Evolutionary conservation across 2,329 filamentous ascomycete species (phyloP).

Genomic region (Malbranchea zuffiana): DNA sequence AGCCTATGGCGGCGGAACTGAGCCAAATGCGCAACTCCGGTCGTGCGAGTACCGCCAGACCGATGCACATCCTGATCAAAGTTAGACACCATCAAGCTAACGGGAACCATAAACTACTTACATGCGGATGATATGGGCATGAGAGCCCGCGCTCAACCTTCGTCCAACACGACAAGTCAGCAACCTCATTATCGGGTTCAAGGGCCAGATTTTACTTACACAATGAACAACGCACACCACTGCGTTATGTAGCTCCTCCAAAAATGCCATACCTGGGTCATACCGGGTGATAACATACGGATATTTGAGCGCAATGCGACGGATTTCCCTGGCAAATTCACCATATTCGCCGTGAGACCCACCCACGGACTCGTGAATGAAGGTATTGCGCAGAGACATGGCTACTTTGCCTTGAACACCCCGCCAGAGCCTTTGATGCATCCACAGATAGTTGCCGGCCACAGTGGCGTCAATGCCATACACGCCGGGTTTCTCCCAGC

Average conservation of each 20-base stretch:
- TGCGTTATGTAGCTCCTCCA: neutral
- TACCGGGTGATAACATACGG: neutral
- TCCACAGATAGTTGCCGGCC: neutral
- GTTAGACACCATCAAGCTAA: too few species aligned
- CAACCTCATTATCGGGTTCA: too few species aligned
- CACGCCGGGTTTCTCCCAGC: neutral
- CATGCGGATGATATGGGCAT: too few species aligned
- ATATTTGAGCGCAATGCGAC: neutral
- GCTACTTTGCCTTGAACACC: neutral
- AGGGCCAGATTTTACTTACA: too few species aligned
- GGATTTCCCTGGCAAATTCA: neutral
- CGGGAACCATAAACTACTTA: too few species aligned
- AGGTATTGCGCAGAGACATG: neutral
- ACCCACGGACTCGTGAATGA: neutral
- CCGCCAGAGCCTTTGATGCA: neutral
- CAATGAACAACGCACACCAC: too few species aligned
- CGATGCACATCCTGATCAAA: too few species aligned
- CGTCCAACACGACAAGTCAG: too few species aligned
- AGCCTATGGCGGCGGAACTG: too few species aligned
- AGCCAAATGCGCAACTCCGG: too few species aligned
- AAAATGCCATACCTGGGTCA: neutral
- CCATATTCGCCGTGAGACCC: neutral
- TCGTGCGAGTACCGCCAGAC: too few species aligned
- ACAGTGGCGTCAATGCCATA: neutral
- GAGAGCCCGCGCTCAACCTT: too few species aligned